Evolutionary conservation across 1,139 yeast species (phyloP).

Genomic region (Yamadazyma trypodendri): DNA sequence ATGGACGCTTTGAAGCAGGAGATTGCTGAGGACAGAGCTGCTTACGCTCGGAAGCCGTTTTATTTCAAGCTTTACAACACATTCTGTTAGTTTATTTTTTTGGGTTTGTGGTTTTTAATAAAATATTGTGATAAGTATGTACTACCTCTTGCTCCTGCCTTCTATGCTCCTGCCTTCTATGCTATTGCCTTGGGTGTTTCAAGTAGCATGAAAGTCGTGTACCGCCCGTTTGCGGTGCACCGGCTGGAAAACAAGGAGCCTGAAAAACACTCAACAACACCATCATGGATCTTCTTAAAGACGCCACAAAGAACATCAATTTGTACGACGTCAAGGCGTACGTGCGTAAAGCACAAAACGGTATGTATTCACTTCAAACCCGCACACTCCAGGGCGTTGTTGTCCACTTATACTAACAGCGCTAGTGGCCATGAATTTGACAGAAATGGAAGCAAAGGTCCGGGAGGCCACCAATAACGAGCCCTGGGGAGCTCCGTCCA

Average conservation of each 20-base stretch:
- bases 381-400: not conserved
- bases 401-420: conserved; percentile 13
- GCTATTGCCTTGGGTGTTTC: no score
- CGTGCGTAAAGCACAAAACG: conserved; percentile 97
- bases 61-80: conserved; percentile 22
- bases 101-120: not conserved
- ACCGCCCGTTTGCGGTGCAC: not conserved
- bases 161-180: no score
- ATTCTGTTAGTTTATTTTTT: conserved; percentile 19
- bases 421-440: conserved; percentile 78
- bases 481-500: conserved; percentile 98
- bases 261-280: not conserved
- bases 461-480: conserved; percentile 98
- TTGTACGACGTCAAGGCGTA: conserved; percentile 96
- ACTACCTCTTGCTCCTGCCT: no score
- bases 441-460: conserved; percentile 94
- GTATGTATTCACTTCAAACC: conserved; percentile 27
- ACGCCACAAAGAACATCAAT: conserved; percentile 76
- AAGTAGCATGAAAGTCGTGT: no score
- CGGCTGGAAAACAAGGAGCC: not conserved
- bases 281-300: conserved; percentile 63
- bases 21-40: conserved; percentile 31
- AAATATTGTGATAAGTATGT: no score
- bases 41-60: conserved; percentile 22
- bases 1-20: conserved; percentile 38